phyloP scores from a whole-genome alignment of 257 asterid species.

The Verbena officinalis region DNA sequence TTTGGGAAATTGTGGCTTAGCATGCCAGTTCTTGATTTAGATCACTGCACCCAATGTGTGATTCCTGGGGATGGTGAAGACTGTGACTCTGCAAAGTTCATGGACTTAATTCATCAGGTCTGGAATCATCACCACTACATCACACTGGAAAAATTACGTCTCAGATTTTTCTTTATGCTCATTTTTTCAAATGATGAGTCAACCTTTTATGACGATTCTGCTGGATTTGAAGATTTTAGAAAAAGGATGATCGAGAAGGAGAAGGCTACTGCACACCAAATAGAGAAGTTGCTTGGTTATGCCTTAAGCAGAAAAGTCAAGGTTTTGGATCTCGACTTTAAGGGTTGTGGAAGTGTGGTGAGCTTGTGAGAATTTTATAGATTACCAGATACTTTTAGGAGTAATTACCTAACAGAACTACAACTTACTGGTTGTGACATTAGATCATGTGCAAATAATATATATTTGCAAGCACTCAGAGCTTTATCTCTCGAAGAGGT shows the following conservation, averaged over 20 bases:
- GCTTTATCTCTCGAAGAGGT: conserved; percentile 19
- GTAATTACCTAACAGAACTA: conserved; percentile 28
- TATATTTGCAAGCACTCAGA: conserved; percentile 24
- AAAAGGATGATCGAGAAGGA: conserved; percentile 3
- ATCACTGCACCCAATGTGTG: conserved; percentile 16
- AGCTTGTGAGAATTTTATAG: conserved; percentile 14
- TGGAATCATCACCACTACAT: conserved; percentile 15
- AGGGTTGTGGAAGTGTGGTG: neutral
- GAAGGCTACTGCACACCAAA: conserved; percentile 12
- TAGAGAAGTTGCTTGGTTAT: conserved; percentile 32
- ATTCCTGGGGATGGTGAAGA: neutral
- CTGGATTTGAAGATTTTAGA: neutral
- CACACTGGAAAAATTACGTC: conserved; percentile 28
- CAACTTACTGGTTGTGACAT: conserved; percentile 33
- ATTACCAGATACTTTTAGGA: conserved; percentile 37
- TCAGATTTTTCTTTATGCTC: conserved; percentile 17
- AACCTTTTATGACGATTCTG: neutral
- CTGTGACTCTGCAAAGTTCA: conserved; percentile 10
- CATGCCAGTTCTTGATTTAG: conserved; percentile 32
- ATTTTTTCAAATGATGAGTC: neutral
- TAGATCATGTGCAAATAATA: neutral
- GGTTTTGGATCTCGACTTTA: conserved; percentile 38
- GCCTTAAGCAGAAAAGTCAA: conserved; percentile 36
- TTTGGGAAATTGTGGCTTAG: conserved; percentile 39
- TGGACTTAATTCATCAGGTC: conserved; percentile 28